A percentile compares a stretch with the other conserved stretches of the same genome.
phyloP scores from a whole-genome alignment of 805 yeast species.

The Wickerhamiella nectarea region DNA sequence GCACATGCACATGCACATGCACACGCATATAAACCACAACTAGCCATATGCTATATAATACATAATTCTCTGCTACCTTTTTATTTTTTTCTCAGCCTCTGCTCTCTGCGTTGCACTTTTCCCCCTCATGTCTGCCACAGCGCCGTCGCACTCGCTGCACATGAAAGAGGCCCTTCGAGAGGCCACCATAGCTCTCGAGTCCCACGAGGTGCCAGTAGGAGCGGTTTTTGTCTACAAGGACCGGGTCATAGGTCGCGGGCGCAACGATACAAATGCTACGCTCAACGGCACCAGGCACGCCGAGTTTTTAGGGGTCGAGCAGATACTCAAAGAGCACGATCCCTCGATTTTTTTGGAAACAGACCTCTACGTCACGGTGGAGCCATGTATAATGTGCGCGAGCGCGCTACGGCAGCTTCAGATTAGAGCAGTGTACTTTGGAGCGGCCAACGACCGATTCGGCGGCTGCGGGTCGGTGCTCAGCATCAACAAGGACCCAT shows the following conservation, averaged over 20 bases:
- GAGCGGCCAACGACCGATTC: conserved; percentile 88
- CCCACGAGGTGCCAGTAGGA: conserved; percentile 77
- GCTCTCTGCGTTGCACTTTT: too few relatives aligned
- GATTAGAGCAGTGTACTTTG: conserved; percentile 62
- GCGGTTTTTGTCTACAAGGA: conserved; percentile 50
- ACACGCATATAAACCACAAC: too few relatives aligned
- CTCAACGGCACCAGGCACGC: conserved; percentile 87
- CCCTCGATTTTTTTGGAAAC: conserved; percentile 35
- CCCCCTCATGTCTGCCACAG: too few relatives aligned
- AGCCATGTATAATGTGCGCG: conserved; percentile 98
- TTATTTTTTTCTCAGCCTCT: too few relatives aligned
- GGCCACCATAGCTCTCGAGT: conserved; percentile 50
- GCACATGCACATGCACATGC: too few relatives aligned
- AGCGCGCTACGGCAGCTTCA: conserved; percentile 74
- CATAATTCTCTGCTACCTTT: too few relatives aligned
- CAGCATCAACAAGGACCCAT: conserved; percentile 36
- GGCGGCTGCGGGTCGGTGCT: conserved; percentile 93
- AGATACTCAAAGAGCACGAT: conserved; percentile 30
- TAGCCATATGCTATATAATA: too few relatives aligned
- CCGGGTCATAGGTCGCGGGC: conserved; percentile 55
- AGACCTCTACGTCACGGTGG: conserved; percentile 83
- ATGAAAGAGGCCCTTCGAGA: conserved; percentile 28
- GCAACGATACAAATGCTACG: conserved; percentile 75
- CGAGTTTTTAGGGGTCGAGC: conserved; percentile 68
- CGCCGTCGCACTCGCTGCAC: background rate